phyloP scores from a whole-genome alignment of 257 asterid species.

The Solanum virginianum region DNA sequence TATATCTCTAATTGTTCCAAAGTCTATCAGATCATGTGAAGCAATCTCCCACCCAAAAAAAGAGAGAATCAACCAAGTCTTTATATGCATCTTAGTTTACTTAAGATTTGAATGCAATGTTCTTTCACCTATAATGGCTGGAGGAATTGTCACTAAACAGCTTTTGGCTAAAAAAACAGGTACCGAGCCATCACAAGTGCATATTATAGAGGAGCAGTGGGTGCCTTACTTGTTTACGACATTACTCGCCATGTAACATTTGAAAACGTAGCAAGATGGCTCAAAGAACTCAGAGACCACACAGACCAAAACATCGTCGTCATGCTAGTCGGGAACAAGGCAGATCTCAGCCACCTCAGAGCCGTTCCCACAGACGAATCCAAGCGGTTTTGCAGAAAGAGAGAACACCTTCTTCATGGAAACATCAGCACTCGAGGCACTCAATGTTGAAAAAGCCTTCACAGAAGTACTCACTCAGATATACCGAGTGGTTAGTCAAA shows the following conservation, averaged over 20 bases:
- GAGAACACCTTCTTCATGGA: constrained; percentile 32
- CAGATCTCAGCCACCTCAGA: constrained; percentile 32
- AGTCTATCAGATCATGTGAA: neutral
- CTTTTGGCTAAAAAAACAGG: constrained; percentile 3
- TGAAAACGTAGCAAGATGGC: constrained; percentile 32
- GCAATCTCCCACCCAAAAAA: neutral
- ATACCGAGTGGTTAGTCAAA: constrained; percentile 21
- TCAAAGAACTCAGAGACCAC: constrained; percentile 38
- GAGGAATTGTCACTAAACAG: neutral
- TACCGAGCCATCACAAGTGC: constrained; percentile 43
- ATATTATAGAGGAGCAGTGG: constrained; percentile 37
- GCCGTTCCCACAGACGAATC: constrained; percentile 16
- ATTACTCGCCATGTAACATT: constrained; percentile 33
- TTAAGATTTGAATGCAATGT: neutral
- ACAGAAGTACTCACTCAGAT: constrained; percentile 33
- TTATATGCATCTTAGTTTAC: neutral
- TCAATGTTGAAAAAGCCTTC: constrained; percentile 24
- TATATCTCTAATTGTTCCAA: neutral
- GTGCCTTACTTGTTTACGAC: constrained; percentile 32
- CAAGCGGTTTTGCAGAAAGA: constrained; percentile 17
- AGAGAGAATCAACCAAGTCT: neutral
- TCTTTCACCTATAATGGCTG: neutral
- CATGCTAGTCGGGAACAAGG: constrained; percentile 34
- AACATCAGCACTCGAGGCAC: constrained; percentile 35
- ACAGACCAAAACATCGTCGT: constrained; percentile 30